A percentile compares a stretch with the other conserved stretches of the same genome.
Evolutionary conservation across 495 filamentous ascomycete species (phyloP).

Genomic region (Talaromyces nanjingensis): DNA sequence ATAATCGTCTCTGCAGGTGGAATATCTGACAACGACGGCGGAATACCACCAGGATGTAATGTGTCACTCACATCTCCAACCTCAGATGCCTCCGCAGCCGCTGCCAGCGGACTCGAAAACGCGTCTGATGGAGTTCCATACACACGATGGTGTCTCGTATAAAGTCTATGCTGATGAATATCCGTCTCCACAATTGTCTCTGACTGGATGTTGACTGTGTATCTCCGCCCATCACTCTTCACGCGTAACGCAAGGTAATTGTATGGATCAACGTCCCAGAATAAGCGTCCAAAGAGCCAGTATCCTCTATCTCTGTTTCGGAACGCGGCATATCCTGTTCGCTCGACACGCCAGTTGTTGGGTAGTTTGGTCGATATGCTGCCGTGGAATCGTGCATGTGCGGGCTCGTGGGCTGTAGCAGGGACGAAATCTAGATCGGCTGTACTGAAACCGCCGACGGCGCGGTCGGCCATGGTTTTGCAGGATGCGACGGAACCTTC

Average conservation of each 20-base stretch:
- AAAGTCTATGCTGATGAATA: constrained; percentile 89
- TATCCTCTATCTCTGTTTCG: constrained; percentile 53
- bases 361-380: constrained; percentile 78
- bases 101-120: constrained; percentile 5
- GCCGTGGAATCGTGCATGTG: constrained; percentile 75
- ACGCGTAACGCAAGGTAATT: constrained; percentile 81
- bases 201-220: constrained; percentile 93
- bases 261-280: constrained; percentile 88
- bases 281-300: constrained; percentile 69
- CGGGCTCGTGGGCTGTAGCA: constrained; percentile 35
- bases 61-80: constrained; percentile 17
- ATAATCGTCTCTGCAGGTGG: constrained; percentile 36
- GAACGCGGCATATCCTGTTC: constrained; percentile 87
- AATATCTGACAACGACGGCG: constrained; percentile 30
- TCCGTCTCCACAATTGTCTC: constrained; percentile 88
- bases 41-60: constrained; percentile 24
- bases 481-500: constrained; percentile 54
- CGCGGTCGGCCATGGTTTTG: constrained; percentile 79
- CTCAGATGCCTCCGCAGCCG: constrained; percentile 14
- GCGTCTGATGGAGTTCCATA: constrained; percentile 10
- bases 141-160: constrained; percentile 55
- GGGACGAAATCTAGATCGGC: constrained; percentile 63
- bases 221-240: constrained; percentile 83
- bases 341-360: constrained; percentile 39
- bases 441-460: constrained; percentile 79